These are phyloP conservation scores for Aspergillus clavatus DNA, from an alignment of 2,329 filamentous ascomycete species.

Conservation along the genomic window DNA sequence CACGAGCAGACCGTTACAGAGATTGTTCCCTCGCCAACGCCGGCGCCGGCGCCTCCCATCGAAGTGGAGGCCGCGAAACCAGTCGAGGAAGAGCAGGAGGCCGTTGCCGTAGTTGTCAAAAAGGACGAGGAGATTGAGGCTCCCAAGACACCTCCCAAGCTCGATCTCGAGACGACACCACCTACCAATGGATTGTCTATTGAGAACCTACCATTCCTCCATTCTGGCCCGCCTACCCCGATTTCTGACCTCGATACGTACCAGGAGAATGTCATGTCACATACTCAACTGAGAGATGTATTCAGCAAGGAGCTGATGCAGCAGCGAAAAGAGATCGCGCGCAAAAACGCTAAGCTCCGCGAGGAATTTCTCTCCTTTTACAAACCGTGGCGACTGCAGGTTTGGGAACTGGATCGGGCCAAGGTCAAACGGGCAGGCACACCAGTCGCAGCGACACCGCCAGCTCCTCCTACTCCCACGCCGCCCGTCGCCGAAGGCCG, in stretches of 20 bases:
- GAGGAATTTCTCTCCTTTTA: slow-evolving; percentile 40
- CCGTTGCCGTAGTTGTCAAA: slow-evolving; percentile 10
- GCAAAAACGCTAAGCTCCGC: slow-evolving; percentile 38
- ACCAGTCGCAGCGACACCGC: slow-evolving; percentile 33
- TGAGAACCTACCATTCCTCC: slow-evolving; percentile 44
- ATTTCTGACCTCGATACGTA: slow-evolving; percentile 43
- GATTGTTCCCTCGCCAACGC: slow-evolving; percentile 5
- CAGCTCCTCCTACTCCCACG: slow-evolving; percentile 28
- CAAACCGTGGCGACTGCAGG: slow-evolving; percentile 42
- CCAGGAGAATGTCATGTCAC: slow-evolving; percentile 37
- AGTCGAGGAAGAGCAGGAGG: slow-evolving; percentile 4
- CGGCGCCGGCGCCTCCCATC: no score
- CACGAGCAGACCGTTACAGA: slow-evolving; percentile 28
- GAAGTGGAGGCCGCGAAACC: slow-evolving; percentile 1
- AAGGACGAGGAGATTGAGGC: slow-evolving; percentile 13
- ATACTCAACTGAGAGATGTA: slow-evolving; percentile 37
- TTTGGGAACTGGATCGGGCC: slow-evolving; percentile 41
- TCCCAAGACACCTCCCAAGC: slow-evolving; percentile 11
- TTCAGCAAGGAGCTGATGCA: slow-evolving; percentile 37
- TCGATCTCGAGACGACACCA: slow-evolving; percentile 13
- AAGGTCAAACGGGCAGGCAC: slow-evolving; percentile 36
- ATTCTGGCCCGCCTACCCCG: slow-evolving; percentile 39
- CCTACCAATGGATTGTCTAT: slow-evolving; percentile 31
- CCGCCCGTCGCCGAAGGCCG: slow-evolving; percentile 35
- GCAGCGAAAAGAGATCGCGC: slow-evolving; percentile 34